phyloP scores from a whole-genome alignment of 148 eudicot genomes.

The Rhododendron molle region DNA sequence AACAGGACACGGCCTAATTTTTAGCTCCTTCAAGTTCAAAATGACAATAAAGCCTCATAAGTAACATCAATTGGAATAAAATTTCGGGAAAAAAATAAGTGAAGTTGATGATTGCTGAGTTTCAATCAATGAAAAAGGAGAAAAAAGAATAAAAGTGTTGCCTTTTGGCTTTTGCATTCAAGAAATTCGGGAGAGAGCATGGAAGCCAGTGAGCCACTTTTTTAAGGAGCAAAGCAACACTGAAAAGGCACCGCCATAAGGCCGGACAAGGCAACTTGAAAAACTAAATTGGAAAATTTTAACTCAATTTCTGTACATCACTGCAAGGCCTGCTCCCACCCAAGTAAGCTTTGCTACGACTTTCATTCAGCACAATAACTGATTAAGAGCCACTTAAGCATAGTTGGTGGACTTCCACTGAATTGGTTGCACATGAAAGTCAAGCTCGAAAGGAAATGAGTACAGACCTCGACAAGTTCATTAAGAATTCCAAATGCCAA shows the following conservation, averaged over 20 bases:
- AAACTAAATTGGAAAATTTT: background rate
- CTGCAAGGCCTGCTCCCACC: background rate
- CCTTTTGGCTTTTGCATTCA: background rate
- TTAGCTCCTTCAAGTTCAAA: slow-evolving; percentile 62
- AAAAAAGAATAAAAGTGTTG: background rate
- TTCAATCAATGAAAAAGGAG: background rate
- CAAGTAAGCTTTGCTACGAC: background rate
- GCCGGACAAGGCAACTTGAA: background rate
- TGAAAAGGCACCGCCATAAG: background rate
- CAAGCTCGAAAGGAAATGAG: background rate
- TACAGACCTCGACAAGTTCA: slow-evolving; percentile 75
- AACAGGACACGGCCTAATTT: slow-evolving; percentile 63
- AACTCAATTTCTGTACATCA: background rate
- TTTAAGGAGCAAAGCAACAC: background rate
- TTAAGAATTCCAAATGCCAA: slow-evolving; percentile 63
- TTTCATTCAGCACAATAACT: background rate
- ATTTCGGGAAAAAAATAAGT: background rate
- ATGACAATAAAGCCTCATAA: slow-evolving; percentile 10
- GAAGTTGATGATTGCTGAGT: background rate
- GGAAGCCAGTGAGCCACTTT: background rate
- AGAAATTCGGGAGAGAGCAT: background rate
- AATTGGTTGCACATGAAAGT: background rate
- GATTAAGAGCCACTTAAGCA: background rate
- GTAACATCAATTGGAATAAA: background rate
- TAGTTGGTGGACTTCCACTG: background rate